These are phyloP conservation scores for Chaetomiaceae sp. DNA, from an alignment of 2,329 filamentous ascomycete genomes.

Conservation along the genomic window DNA sequence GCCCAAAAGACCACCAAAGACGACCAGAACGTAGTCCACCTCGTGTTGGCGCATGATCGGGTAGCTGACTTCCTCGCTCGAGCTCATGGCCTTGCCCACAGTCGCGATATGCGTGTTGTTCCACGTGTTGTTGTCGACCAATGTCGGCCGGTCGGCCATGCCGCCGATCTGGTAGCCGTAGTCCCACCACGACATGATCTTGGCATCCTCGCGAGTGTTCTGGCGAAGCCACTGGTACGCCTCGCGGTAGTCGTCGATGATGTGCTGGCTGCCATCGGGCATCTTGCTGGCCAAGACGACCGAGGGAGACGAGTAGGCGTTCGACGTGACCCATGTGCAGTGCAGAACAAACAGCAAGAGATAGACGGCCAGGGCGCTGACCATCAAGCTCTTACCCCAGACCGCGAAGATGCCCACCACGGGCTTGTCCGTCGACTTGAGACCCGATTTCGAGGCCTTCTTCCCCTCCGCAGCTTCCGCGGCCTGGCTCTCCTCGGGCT, in stretches of 20 bases:
- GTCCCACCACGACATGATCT: conserved; percentile 99
- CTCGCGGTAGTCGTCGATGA: conserved; percentile 98
- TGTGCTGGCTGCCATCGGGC: conserved; percentile 93
- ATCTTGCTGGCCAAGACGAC: conserved; percentile 89
- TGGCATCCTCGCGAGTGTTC: conserved; percentile 90
- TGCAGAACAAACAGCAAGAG: conserved; percentile 91
- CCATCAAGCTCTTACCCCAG: conserved; percentile 74
- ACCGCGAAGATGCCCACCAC: conserved; percentile 77
- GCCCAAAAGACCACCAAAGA: conserved; percentile 91
- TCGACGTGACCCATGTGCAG: conserved; percentile 99
- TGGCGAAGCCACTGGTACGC: conserved; percentile 99
- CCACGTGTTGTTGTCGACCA: conserved; percentile 99
- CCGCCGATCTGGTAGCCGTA: conserved; percentile 99
- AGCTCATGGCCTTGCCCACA: conserved; percentile 98
- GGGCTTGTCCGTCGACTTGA: conserved; percentile 68
- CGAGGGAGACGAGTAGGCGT: conserved; percentile 96
- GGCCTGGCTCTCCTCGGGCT: conserved; percentile 40
- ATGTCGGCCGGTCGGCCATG: conserved; percentile 94
- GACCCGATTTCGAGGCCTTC: conserved; percentile 50
- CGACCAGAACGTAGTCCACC: conserved; percentile 96
- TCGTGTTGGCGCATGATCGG: conserved; percentile 98
- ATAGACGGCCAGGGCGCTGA: conserved; percentile 68
- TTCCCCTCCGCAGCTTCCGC: conserved; percentile 50
- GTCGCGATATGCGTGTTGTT: conserved; percentile 99
- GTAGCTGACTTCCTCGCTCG: conserved; percentile 94